Evolutionary conservation across 331 rosid species (phyloP), one percentile per base, ranked within the genome.

Genomic region (Erythrophleum ivorense): DNA sequence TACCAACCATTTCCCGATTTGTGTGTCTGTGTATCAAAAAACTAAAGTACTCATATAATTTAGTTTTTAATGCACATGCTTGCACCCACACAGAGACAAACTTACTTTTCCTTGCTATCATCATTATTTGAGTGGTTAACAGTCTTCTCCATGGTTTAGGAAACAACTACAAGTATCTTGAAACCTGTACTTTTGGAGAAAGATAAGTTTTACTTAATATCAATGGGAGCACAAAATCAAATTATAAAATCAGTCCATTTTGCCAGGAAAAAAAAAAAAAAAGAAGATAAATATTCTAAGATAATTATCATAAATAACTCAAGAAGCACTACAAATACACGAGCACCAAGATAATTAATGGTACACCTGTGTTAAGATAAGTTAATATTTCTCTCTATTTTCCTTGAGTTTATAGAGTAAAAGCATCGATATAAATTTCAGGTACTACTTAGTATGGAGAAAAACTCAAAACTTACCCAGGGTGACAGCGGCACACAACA

Each of bases 51-150:
- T 40, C 18, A 14, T 16, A 55, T 19, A 53, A 16, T 18, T 33
- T 9, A 55, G 18, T 3, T 64, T 41, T 49, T 19, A 65, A 70
- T 55, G 29, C 65, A 21, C 2, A 13, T n/a, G 53, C 29, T 49
- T 48, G 66, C 19, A 48, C 15, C 49, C 41, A 63, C 16, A 14
- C 11, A 66, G 40, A 73, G 6, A 70, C 36, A 71, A 86, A 58
- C 89, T 79, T 77, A 88, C 88, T 79, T 71, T 67, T 79, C 64
- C 13, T 58, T 68, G 55, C 3, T 29, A 41, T 60, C 75, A 36
- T 79, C 77, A 18, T 54, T 24, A 9, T 16, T 48, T 31, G 73
- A 12, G 64, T 63, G 81, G 41, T 33, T 67, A 43, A 52, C 69
- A 53, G 80, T 29, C 4, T 57, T 53, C 43, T 76, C 89, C 88